These are phyloP conservation scores for Bondarzewia mesenterica DNA, from an alignment of 1,284 basidiomycete species.

Conservation along the genomic window DNA sequence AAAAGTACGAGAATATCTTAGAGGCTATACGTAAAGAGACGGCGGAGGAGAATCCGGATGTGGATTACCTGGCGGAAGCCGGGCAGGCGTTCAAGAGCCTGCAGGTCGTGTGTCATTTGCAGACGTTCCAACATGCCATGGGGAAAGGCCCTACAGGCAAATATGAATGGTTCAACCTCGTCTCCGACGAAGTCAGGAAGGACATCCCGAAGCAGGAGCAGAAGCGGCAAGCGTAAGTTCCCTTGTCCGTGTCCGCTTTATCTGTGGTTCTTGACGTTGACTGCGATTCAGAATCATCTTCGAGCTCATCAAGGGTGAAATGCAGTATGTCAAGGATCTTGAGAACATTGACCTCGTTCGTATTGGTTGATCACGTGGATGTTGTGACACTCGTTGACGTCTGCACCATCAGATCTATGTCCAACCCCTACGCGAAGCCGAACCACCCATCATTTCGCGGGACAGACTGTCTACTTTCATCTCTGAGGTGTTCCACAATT, in stretches of 20 bases:
- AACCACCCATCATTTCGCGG: slow-evolving; percentile 71
- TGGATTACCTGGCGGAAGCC: slow-evolving; percentile 70
- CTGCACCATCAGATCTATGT: slow-evolving; percentile 56
- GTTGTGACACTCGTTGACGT: neutral
- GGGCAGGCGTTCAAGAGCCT: slow-evolving; percentile 72
- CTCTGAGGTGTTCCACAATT: slow-evolving; percentile 90
- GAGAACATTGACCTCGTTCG: slow-evolving; percentile 78
- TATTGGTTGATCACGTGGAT: slow-evolving; percentile 2
- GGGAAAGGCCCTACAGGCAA: slow-evolving; percentile 66
- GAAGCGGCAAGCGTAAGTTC: slow-evolving; percentile 79
- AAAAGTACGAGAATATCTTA: slow-evolving; percentile 83
- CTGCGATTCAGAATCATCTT: slow-evolving; percentile 69
- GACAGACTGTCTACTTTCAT: slow-evolving; percentile 76
- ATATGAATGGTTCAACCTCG: slow-evolving; percentile 85
- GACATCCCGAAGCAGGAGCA: slow-evolving; percentile 69
- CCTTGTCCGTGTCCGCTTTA: neutral
- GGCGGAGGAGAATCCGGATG: slow-evolving; percentile 68
- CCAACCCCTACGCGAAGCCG: slow-evolving; percentile 61
- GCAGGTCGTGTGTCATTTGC: slow-evolving; percentile 68
- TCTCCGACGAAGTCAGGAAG: slow-evolving; percentile 59
- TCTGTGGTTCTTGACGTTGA: neutral
- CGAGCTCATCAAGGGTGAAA: slow-evolving; percentile 93
- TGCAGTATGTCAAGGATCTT: slow-evolving; percentile 90
- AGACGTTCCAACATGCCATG: slow-evolving; percentile 84
- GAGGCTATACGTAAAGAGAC: slow-evolving; percentile 84